Conservation (phyloP, 2,329 filamentous ascomycete species). For the Fusarium begoniae region DNA sequence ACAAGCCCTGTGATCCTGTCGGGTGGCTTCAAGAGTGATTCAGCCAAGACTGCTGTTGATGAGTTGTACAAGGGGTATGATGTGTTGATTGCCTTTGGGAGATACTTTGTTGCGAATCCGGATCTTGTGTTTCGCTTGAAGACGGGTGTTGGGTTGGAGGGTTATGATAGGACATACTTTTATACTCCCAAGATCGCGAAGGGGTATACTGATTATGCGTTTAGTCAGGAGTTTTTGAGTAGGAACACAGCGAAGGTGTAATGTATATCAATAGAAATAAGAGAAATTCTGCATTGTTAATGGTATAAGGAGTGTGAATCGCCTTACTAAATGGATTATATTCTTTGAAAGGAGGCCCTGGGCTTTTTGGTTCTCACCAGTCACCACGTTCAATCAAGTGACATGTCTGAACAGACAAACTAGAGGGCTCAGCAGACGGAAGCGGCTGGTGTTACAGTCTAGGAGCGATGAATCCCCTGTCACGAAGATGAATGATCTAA, state of each 20-base stretch:
- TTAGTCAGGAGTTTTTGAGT: neutral
- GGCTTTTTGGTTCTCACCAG: no score
- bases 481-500: neutral
- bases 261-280: no score
- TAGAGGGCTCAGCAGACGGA: rapidly evolving
- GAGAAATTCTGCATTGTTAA: no score
- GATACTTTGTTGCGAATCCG: neutral
- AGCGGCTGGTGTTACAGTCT: rapidly evolving
- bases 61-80: neutral
- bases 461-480: neutral
- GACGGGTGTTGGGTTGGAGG: neutral
- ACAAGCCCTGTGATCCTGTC: neutral
- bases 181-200: neutral
- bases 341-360: no score
- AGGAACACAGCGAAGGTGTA: rapidly evolving
- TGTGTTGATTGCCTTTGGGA: neutral
- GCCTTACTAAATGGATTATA: no score
- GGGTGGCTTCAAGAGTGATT: neutral
- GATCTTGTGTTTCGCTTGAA: neutral
- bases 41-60: neutral
- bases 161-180: neutral
- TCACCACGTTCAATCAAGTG: neutral
- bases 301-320: no score
- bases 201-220: neutral
- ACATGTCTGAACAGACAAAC: rapidly evolving